These are phyloP conservation scores for Dendrothele bispora DNA, from an alignment of 768 basidiomycete genomes.

Conservation along the genomic window DNA sequence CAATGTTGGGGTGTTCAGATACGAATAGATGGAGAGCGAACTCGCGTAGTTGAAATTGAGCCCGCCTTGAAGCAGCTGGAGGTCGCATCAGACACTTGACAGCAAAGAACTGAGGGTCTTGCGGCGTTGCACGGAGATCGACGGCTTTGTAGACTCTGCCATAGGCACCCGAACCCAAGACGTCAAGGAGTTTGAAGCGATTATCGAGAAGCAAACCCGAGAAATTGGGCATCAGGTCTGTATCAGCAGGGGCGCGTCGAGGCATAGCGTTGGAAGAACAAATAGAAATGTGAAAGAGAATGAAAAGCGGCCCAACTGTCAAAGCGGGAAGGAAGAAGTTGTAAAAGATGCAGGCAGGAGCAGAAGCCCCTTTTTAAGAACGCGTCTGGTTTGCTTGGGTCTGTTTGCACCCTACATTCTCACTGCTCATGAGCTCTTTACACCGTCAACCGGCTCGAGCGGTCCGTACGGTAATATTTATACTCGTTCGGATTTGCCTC, in stretches of 20 bases:
- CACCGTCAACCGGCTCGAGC: no score
- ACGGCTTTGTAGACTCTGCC: conserved; percentile 77
- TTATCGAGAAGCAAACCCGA: conserved; percentile 56
- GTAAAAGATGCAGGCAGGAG: conserved; percentile 15
- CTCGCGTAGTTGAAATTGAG: conserved; percentile 67
- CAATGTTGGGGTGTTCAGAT: conserved; percentile 58
- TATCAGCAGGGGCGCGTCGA: conserved; percentile 32
- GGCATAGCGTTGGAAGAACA: conserved; percentile 30
- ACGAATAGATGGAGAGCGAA: conserved; percentile 56
- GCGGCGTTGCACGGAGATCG: conserved; percentile 41
- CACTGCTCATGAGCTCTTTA: no score
- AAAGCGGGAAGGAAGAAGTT: conserved; percentile 16
- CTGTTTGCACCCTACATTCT: no score
- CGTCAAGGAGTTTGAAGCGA: conserved; percentile 58
- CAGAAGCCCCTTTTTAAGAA: conserved; percentile 5
- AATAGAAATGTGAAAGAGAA: conserved; percentile 4
- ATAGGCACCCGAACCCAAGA: conserved; percentile 74
- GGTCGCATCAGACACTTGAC: conserved; percentile 74
- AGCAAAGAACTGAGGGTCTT: conserved; percentile 51
- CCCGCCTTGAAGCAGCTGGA: conserved; percentile 53
- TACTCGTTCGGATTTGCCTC: conserved; percentile 6
- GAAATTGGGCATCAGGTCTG: conserved; percentile 50
- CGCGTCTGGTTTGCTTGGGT: no score
- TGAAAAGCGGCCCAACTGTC: conserved; percentile 8
- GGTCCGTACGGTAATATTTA: not conserved